These are phyloP conservation scores for Puccinellia tenuiflora DNA, from an alignment of 176 grass and related monocot genomes.

Conservation along the genomic window DNA sequence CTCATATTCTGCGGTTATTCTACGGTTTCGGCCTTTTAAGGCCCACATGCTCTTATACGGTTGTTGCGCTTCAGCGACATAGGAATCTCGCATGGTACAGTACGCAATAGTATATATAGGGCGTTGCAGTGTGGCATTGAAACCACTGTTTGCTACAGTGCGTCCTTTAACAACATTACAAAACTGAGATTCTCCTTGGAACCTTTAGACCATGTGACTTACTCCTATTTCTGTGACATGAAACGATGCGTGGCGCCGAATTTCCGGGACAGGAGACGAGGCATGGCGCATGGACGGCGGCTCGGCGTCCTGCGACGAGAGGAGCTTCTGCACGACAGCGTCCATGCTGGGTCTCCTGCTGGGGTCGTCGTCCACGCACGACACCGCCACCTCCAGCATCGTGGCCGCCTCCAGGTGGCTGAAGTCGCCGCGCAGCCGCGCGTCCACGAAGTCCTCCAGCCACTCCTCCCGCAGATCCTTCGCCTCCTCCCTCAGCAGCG, in stretches of 20 bases:
- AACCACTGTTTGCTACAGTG: too few species aligned
- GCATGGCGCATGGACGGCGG: not conserved
- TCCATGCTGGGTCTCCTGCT: conserved; percentile 48
- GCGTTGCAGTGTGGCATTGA: too few species aligned
- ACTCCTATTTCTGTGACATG: not conserved
- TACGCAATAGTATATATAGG: too few species aligned
- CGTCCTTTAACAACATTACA: not conserved
- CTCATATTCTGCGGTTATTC: too few species aligned
- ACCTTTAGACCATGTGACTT: not conserved
- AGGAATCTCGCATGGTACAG: too few species aligned
- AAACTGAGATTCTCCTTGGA: not conserved
- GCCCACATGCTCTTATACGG: too few species aligned
- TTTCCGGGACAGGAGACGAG: not conserved
- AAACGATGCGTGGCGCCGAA: not conserved
- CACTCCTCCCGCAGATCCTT: not conserved
- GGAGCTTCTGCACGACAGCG: conserved; percentile 25
- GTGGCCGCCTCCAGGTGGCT: conserved; percentile 16
- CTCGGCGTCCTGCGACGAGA: not conserved
- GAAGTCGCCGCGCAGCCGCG: conserved; percentile 33
- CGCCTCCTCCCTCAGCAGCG: conserved; percentile 29
- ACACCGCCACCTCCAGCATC: conserved; percentile 41
- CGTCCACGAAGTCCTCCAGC: conserved; percentile 37
- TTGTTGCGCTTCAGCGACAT: too few species aligned
- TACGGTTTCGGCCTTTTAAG: too few species aligned
- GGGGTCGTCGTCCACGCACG: conserved; percentile 44